Conservation (phyloP, 768 basidiomycete genomes). For the Suillus lakei region DNA sequence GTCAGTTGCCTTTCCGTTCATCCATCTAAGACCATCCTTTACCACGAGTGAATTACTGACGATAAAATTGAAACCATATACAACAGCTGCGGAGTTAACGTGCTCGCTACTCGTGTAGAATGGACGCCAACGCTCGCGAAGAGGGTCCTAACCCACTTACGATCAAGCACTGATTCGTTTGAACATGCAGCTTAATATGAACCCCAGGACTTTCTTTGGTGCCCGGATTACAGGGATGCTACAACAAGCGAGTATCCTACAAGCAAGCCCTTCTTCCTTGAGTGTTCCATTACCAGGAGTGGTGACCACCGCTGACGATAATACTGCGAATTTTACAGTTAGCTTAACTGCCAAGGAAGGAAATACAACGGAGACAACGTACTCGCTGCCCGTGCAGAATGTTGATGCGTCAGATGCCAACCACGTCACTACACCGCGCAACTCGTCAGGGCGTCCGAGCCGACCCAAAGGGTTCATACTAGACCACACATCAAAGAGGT, state of each 20-base stretch:
- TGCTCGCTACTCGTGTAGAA: too few species aligned
- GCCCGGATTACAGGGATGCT: too few species aligned
- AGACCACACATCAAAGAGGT: slow-evolving; percentile 70
- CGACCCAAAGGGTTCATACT: slow-evolving; percentile 70
- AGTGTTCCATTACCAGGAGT: slow-evolving; percentile 30
- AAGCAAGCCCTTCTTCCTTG: background rate
- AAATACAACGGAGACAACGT: slow-evolving; percentile 31
- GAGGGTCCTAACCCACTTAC: too few species aligned
- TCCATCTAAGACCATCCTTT: too few species aligned
- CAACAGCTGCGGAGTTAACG: too few species aligned
- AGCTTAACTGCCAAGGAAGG: background rate
- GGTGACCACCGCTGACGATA: slow-evolving; percentile 36
- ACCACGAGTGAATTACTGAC: too few species aligned
- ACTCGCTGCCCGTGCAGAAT: slow-evolving; percentile 87
- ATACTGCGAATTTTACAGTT: slow-evolving; percentile 21
- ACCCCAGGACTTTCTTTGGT: too few species aligned
- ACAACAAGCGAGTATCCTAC: background rate
- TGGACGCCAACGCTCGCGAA: too few species aligned
- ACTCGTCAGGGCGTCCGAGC: slow-evolving; percentile 72
- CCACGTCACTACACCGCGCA: slow-evolving; percentile 75
- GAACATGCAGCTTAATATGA: too few species aligned
- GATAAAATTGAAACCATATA: too few species aligned
- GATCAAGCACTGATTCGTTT: too few species aligned
- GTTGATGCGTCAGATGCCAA: slow-evolving; percentile 76
- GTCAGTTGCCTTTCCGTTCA: background rate